Evolutionary conservation across 225 moss, liverwort and hornwort species (phyloP).

Genomic region (Pseudisothecium myosuroides): DNA sequence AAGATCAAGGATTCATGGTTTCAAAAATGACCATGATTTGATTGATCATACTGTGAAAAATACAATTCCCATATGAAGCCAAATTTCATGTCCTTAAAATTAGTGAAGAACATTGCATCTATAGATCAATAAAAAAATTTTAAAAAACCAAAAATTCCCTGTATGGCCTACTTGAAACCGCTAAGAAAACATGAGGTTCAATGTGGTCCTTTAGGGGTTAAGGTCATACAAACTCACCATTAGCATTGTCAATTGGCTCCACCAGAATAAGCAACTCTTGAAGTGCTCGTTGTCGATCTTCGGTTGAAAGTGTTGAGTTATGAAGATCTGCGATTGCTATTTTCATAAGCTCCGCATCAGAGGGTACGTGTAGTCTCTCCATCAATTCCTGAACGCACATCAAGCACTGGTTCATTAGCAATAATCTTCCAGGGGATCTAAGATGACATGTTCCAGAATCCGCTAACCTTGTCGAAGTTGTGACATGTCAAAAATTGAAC

Average conservation of each 20-base stretch:
- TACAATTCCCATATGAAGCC: background rate
- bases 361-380: slow-evolving; percentile 68
- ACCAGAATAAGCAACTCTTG: slow-evolving; percentile 81
- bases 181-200: background rate
- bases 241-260: slow-evolving; percentile 91
- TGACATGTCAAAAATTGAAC: background rate
- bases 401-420: background rate
- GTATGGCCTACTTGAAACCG: background rate
- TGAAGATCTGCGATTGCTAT: slow-evolving; percentile 82
- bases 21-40: background rate
- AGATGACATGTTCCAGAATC: background rate
- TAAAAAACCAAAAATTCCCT: background rate
- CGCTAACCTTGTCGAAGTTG: background rate
- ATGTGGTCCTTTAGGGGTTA: background rate
- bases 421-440: background rate
- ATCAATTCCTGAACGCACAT: slow-evolving; percentile 62
- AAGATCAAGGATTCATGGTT: background rate
- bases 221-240: slow-evolving; percentile 38
- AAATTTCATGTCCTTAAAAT: background rate
- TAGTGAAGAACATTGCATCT: background rate
- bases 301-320: slow-evolving; percentile 54
- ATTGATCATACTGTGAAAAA: background rate
- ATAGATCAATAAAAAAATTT: background rate
- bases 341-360: slow-evolving; percentile 98
- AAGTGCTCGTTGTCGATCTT: slow-evolving; percentile 70